These are phyloP conservation scores for Trichomonas gallinae DNA, from an alignment of 208 protist species.

Conservation along the genomic window DNA sequence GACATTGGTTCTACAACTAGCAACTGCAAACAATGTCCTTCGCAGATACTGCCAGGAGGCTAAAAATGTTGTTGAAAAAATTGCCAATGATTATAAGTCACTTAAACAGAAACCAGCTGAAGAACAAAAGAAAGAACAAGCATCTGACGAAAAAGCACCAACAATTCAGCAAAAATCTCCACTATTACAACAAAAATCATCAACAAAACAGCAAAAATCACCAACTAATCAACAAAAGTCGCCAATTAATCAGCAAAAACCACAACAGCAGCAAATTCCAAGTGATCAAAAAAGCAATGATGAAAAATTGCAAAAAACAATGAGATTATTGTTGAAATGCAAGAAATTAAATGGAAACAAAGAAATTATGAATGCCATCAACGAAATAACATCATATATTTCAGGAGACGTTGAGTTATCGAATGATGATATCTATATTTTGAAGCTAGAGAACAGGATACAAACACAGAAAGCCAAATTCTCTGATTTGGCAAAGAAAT, in stretches of 20 bases:
- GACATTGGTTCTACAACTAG: background rate
- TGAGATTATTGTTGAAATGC: background rate
- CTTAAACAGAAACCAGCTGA: background rate
- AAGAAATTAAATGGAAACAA: background rate
- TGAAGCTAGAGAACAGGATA: background rate
- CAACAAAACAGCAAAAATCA: no score
- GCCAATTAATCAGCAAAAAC: no score
- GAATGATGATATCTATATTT: background rate
- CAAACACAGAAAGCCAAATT: background rate
- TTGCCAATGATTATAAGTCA: background rate
- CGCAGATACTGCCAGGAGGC: background rate
- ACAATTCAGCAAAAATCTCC: no score
- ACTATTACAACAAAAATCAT: no score
- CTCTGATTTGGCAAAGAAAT: background rate
- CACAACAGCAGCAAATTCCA: background rate
- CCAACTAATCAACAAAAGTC: no score
- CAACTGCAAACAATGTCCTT: background rate
- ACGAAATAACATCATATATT: background rate
- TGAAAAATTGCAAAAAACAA: background rate
- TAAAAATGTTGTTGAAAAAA: background rate
- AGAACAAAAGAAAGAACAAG: no score
- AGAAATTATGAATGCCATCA: background rate
- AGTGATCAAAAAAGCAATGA: background rate
- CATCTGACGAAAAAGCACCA: no score
- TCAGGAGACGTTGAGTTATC: background rate